Evolutionary conservation across 768 basidiomycete genomes (phyloP).

Genomic region (Boletus rex-veris): DNA sequence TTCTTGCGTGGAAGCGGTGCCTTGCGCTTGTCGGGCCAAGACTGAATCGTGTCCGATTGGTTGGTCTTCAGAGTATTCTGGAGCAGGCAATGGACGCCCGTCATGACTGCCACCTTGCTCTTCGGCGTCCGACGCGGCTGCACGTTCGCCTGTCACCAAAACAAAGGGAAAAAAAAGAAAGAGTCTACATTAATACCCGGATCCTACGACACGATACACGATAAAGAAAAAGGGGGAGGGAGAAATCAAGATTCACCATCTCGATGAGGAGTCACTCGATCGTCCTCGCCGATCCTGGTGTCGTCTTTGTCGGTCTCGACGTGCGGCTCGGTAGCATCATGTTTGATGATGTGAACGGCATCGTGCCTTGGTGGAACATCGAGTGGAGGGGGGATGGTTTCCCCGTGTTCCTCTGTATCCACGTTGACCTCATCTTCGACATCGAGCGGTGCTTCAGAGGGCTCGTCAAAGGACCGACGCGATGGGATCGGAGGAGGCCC

Average conservation of each 20-base stretch:
- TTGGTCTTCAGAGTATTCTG: constrained; percentile 6
- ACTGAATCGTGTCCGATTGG: background rate
- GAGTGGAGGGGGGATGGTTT: constrained; percentile 17
- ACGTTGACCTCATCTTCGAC: constrained; percentile 24
- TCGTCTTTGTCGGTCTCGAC: constrained; percentile 16
- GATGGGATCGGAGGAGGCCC: constrained; percentile 29
- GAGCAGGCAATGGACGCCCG: background rate
- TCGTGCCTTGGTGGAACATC: constrained; percentile 23
- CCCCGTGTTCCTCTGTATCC: constrained; percentile 24
- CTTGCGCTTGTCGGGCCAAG: constrained; percentile 1
- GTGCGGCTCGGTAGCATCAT: constrained; percentile 15
- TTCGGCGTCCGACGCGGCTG: constrained; percentile 12
- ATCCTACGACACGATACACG: constrained; percentile 22
- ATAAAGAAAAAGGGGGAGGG: constrained; percentile 14
- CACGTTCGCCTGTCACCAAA: constrained; percentile 23
- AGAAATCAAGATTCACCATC: constrained; percentile 45
- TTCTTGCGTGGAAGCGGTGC: constrained; percentile 1
- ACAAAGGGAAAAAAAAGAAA: background rate
- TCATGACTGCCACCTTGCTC: constrained; percentile 9
- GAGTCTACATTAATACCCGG: constrained; percentile 31
- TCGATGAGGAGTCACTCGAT: constrained; percentile 19
- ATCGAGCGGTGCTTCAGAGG: constrained; percentile 7
- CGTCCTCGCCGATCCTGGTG: constrained; percentile 11
- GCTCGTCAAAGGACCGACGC: constrained; percentile 16
- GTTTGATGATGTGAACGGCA: constrained; percentile 12